A percentile compares a stretch with the other conserved stretches of the same genome.
Conservation (phyloP, 805 yeast species). For the Starmerella lactis-condensi region DNA sequence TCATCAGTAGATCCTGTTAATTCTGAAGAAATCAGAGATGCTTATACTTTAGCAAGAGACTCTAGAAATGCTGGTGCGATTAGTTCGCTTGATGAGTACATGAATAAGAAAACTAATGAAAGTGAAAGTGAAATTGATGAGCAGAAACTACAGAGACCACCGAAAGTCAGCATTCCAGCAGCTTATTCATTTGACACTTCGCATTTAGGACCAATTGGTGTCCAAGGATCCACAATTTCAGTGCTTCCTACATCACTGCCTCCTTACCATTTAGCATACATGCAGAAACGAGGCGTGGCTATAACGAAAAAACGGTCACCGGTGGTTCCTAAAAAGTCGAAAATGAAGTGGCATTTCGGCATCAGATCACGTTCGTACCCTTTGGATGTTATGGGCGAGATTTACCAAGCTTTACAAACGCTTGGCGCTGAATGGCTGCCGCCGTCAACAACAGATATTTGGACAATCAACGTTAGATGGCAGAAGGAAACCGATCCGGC, state of each 20-base stretch:
- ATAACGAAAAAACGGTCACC: slow-evolving; percentile 28
- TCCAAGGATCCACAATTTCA: slow-evolving; percentile 53
- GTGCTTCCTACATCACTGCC: slow-evolving; percentile 87
- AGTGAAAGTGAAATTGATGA: slow-evolving; percentile 5
- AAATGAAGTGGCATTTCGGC: slow-evolving; percentile 97
- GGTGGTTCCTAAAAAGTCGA: slow-evolving; percentile 58
- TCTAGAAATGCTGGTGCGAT: slow-evolving; percentile 31
- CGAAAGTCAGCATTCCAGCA: slow-evolving; percentile 20
- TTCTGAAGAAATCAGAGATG: slow-evolving; percentile 60
- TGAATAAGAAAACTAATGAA: slow-evolving; percentile 7
- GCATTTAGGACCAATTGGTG: slow-evolving; percentile 21
- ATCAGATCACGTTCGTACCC: slow-evolving; percentile 92
- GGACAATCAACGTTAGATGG: slow-evolving; percentile 96
- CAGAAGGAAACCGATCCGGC: slow-evolving; percentile 31
- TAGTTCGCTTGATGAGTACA: slow-evolving; percentile 14
- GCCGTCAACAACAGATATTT: slow-evolving; percentile 82
- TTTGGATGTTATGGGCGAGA: slow-evolving; percentile 95
- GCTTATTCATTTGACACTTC: slow-evolving; percentile 25
- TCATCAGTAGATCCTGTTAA: slow-evolving; percentile 27
- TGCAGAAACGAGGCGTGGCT: slow-evolving; percentile 42
- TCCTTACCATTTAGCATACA: slow-evolving; percentile 80
- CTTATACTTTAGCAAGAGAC: slow-evolving; percentile 65
- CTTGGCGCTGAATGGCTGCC: slow-evolving; percentile 95
- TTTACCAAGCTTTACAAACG: slow-evolving; percentile 79
- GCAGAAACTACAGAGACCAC: slow-evolving; percentile 10